Evolutionary conservation across 2,329 filamentous ascomycete genomes (phyloP).

Genomic region (Ascochyta viciae-villosae): DNA sequence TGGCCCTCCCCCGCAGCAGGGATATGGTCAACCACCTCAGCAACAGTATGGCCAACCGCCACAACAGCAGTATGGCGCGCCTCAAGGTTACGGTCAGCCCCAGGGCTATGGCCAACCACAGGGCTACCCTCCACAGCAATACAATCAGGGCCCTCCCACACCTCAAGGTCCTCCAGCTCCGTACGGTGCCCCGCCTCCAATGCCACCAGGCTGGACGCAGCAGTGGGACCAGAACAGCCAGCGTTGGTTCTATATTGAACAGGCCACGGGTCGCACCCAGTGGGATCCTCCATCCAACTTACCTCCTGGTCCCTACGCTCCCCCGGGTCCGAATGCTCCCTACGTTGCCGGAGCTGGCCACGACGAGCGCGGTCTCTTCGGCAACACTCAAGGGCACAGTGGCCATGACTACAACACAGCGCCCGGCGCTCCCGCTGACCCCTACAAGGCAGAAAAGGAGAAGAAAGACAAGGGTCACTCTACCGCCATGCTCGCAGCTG

Average conservation of each 20-base stretch:
- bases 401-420: slow-evolving; percentile 36
- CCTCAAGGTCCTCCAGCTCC: slow-evolving; percentile 41
- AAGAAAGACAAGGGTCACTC: slow-evolving; percentile 52
- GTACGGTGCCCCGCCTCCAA: slow-evolving; percentile 61
- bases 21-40: slow-evolving; percentile 30
- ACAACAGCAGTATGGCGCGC: slow-evolving; percentile 23
- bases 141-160: slow-evolving; percentile 32
- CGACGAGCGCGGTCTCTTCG: slow-evolving; percentile 39
- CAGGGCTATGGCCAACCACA: slow-evolving; percentile 33
- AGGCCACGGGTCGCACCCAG: slow-evolving; percentile 66
- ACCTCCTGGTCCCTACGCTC: slow-evolving; percentile 43
- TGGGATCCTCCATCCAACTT: slow-evolving; percentile 64
- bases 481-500: slow-evolving; percentile 61
- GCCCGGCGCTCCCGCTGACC: slow-evolving; percentile 31
- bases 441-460: slow-evolving; percentile 41
- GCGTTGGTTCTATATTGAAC: slow-evolving; percentile 71
- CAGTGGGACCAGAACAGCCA: slow-evolving; percentile 68
- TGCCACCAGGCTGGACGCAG: slow-evolving; percentile 63
- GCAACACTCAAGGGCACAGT: slow-evolving; percentile 36
- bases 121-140: slow-evolving; percentile 37
- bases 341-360: slow-evolving; percentile 30
- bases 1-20: slow-evolving; percentile 17
- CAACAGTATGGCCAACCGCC: slow-evolving; percentile 24
- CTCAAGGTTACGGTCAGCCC: slow-evolving; percentile 36
- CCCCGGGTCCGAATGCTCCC: slow-evolving; percentile 38